Evolutionary conservation across 2,329 filamentous ascomycete genomes (phyloP).

Genomic region (Colletotrichum neosansevieriae): DNA sequence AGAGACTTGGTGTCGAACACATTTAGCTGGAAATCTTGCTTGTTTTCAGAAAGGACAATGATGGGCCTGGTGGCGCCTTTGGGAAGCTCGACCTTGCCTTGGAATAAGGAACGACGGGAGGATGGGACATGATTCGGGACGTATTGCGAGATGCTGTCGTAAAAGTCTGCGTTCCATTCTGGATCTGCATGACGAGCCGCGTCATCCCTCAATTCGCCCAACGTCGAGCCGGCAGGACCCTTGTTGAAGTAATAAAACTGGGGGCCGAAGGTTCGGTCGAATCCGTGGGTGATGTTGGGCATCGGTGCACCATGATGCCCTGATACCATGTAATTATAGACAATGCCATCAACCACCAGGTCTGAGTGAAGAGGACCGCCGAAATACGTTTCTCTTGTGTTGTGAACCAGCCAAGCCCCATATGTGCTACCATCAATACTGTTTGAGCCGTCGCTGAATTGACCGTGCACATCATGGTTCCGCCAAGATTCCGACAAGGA

Average conservation of each 20-base stretch:
- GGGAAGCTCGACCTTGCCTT: slow-evolving; percentile 64
- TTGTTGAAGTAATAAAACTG: slow-evolving; percentile 73
- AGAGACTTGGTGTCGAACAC: slow-evolving; percentile 65
- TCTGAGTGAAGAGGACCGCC: slow-evolving; percentile 73
- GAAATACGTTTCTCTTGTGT: slow-evolving; percentile 73
- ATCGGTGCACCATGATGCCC: slow-evolving; percentile 74
- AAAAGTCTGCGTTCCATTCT: slow-evolving; percentile 69
- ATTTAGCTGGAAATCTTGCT: slow-evolving; percentile 54
- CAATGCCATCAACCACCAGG: slow-evolving; percentile 72
- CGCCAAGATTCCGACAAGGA: slow-evolving; percentile 71
- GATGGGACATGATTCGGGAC: slow-evolving; percentile 70
- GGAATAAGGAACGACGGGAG: slow-evolving; percentile 61
- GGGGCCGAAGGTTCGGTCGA: slow-evolving; percentile 74
- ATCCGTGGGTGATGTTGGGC: slow-evolving; percentile 73
- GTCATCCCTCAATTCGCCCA: slow-evolving; percentile 50
- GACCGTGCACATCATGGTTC: slow-evolving; percentile 68
- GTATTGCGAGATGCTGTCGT: slow-evolving; percentile 70
- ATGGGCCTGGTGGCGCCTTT: slow-evolving; percentile 62
- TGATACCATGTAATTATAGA: slow-evolving; percentile 73
- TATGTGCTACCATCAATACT: slow-evolving; percentile 64
- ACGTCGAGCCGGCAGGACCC: background rate
- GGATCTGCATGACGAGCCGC: slow-evolving; percentile 63
- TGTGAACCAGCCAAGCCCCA: slow-evolving; percentile 74
- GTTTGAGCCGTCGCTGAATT: slow-evolving; percentile 53
- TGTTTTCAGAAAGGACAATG: slow-evolving; percentile 61